Conservation (phyloP, 176 grass and related monocot species). For the Oryza punctata region DNA sequence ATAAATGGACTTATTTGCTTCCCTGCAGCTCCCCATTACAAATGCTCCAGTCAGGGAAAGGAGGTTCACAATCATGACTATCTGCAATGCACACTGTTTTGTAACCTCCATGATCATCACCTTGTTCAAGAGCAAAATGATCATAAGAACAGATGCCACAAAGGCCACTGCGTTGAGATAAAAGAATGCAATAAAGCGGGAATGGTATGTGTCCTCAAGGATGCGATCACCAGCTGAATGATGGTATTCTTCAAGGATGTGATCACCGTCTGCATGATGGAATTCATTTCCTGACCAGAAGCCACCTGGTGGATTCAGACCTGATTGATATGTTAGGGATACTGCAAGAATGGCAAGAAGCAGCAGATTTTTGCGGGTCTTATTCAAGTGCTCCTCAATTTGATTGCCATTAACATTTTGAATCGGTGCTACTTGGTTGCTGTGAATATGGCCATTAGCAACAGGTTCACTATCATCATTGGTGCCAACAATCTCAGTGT, state of each 20-base stretch:
- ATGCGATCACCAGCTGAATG: slow-evolving; percentile 31
- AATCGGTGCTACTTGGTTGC: background rate
- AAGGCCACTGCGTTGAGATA: slow-evolving; percentile 50
- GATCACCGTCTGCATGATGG: slow-evolving; percentile 6
- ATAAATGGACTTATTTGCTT: slow-evolving; percentile 1
- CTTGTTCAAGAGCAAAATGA: slow-evolving; percentile 37
- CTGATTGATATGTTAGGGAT: slow-evolving; percentile 52
- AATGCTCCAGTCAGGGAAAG: slow-evolving; percentile 40
- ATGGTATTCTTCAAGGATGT: slow-evolving; percentile 43
- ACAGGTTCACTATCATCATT: background rate
- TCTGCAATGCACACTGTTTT: slow-evolving; percentile 35
- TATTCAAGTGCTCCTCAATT: slow-evolving; percentile 27
- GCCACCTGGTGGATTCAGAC: slow-evolving; percentile 54
- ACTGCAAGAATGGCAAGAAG: slow-evolving; percentile 48
- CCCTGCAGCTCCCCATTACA: slow-evolving; percentile 36
- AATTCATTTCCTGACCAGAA: slow-evolving; percentile 38
- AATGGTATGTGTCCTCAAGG: slow-evolving; percentile 48
- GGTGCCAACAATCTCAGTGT: background rate
- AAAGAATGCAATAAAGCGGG: slow-evolving; percentile 42
- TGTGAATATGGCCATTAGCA: slow-evolving; percentile 6
- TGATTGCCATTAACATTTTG: background rate
- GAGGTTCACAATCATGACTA: slow-evolving; percentile 46
- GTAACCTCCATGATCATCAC: slow-evolving; percentile 25
- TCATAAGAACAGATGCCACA: slow-evolving; percentile 47
- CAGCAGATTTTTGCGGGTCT: slow-evolving; percentile 38